These are phyloP conservation scores for Solanum dulcamara DNA, from an alignment of 257 asterid species.

Conservation along the genomic window DNA sequence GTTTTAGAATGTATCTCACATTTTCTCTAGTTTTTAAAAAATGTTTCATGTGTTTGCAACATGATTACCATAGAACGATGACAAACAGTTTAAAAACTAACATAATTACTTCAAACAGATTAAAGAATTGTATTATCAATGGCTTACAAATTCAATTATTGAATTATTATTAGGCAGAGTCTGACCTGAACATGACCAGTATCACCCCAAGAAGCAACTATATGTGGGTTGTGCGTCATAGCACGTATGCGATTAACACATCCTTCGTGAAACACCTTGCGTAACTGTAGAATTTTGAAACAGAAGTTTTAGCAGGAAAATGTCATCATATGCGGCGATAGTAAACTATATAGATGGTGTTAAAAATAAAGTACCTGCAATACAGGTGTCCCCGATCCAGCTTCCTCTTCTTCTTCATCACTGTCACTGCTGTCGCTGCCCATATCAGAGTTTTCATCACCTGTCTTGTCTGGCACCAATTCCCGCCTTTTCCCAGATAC, in stretches of 20 bases:
- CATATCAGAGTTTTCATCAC: constrained; percentile 52
- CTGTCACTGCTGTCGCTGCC: constrained; percentile 79
- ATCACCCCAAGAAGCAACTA: constrained; percentile 92
- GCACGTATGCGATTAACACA: constrained; percentile 84
- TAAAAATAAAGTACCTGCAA: constrained; percentile 40
- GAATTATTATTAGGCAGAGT: neutral
- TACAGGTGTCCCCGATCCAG: constrained; percentile 45
- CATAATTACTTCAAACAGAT: neutral
- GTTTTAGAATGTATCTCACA: neutral
- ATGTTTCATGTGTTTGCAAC: neutral
- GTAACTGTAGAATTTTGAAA: constrained; percentile 28
- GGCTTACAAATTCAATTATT: neutral
- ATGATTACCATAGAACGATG: neutral
- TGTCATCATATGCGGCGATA: neutral
- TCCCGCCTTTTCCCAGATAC: constrained; percentile 83
- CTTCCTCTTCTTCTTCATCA: constrained; percentile 51
- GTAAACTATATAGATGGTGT: neutral
- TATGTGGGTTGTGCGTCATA: constrained; percentile 80
- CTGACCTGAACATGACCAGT: constrained; percentile 80
- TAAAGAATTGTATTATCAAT: neutral
- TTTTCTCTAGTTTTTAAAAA: neutral
- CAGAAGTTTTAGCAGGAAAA: neutral
- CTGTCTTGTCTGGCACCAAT: constrained; percentile 41
- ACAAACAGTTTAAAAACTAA: neutral
- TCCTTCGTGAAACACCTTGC: constrained; percentile 65